Evolutionary conservation across 129 eudicot species (phyloP).

Genomic region (Flaveria sonorensis): DNA sequence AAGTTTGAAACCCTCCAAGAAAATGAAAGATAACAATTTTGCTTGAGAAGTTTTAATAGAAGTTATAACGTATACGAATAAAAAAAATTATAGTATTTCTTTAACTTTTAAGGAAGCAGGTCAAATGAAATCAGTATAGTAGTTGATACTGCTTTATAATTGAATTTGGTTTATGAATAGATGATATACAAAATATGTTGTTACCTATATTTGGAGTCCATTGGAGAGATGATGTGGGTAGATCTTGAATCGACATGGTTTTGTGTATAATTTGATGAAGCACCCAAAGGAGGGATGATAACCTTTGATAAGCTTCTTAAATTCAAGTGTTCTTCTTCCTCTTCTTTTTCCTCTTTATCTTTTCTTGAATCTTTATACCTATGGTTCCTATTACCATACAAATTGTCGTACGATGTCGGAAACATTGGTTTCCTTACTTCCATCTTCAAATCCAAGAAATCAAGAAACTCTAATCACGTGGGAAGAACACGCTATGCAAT

Average conservation of each 20-base stretch:
- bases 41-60: conserved; percentile 3
- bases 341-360: conserved; percentile 28
- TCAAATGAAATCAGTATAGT: background rate
- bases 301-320: conserved; percentile 68
- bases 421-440: conserved; percentile 28
- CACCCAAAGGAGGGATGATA: conserved; percentile 82
- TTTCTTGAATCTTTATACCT: conserved; percentile 21
- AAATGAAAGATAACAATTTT: conserved; percentile 11
- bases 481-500: conserved; percentile 8
- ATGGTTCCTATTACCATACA: conserved; percentile 17
- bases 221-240: conserved; percentile 58
- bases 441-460: conserved; percentile 29
- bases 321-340: conserved; percentile 34
- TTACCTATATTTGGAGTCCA: conserved; percentile 78
- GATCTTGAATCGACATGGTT: conserved; percentile 31
- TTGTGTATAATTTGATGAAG: conserved; percentile 40
- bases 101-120: background rate
- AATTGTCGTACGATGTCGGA: conserved; percentile 6
- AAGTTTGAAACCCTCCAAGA: background rate
- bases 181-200: background rate
- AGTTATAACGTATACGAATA: background rate
- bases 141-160: background rate
- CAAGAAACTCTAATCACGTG: background rate
- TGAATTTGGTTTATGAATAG: background rate
- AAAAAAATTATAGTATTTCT: background rate